Base-by-base conservation (phyloP, 169 alveolate species). In the Besnoitia besnoiti region DNA sequence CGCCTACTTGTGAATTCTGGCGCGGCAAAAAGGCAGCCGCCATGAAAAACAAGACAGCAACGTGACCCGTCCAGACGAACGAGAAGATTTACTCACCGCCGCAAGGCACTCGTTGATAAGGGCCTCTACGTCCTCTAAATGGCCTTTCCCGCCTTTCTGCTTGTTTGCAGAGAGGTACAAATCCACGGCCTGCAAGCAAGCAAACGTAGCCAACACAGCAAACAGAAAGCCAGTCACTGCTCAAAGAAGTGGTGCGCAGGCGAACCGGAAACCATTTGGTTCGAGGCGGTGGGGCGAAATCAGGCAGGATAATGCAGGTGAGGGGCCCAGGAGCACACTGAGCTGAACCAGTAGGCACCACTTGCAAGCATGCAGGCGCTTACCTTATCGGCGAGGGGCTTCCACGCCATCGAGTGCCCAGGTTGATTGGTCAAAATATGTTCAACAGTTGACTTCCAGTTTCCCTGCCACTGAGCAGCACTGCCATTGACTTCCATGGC, bases 21-120 rank as follows among this genome's bases (percentile, higher is more conserved):
- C 67, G 67, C 67, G 14, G 67, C 67, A 51, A 24, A 24, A 51
- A 51, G 67, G 67, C 67, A 51, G n/a, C 24, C 14, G 67, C 24
- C 67, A 24, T 14, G n/a, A 14, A 24, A 24, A 51, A 24, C 24
- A 14, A 51, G 14, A 16, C 24, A 24, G 67, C n/a, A 24, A 51
- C 67, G 14, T 51, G 67, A 51, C 67, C 67, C 67, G 67, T 24
- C 67, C n/a, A 14, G 67, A 37, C 30, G 40, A 19, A 19, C 8
- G 40, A 37, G 12, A 19, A n/a, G 44, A 73, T 10, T 37, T 39
- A 37, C 82, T 73, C n/a, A 73, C 82, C 24, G 39, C 44, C 8
- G 82, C 82, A 24, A 73, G 82, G 82, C 82, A 73, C 8, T 24
- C 24, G 46, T 73, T 73, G 82, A 73, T 42, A 30, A 73, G 82